Conservation (phyloP, 106 monocot genomes). For the Chionographis japonica region DNA sequence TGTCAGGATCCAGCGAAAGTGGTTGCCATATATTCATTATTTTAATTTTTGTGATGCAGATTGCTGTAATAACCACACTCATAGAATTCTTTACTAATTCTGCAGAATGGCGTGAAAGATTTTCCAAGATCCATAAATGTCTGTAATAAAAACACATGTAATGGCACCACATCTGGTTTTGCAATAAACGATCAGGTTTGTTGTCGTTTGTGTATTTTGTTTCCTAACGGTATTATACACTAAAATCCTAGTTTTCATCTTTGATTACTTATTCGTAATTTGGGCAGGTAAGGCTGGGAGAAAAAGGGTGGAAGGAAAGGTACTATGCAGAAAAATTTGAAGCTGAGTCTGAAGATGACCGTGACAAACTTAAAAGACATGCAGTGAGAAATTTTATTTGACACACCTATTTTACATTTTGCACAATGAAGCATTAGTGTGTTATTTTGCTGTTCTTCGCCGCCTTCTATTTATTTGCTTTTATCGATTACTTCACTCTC, state of each 20-base stretch:
- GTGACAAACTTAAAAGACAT: constrained; percentile 3
- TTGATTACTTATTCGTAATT: not conserved
- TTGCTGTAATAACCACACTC: not conserved
- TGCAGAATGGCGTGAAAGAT: constrained; percentile 1
- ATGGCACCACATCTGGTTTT: not conserved
- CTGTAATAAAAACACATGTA: not conserved
- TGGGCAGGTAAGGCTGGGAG: constrained; percentile 10
- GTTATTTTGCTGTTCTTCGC: too few relatives aligned
- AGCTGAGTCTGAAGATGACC: not conserved
- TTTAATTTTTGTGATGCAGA: not conserved
- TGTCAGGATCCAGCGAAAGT: not conserved
- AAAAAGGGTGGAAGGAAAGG: constrained; percentile 18
- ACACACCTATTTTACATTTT: not conserved
- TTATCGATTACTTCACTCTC: too few relatives aligned
- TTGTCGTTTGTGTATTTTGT: not conserved
- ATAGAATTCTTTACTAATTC: not conserved
- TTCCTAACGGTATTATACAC: not conserved
- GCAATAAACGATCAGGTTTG: constrained; percentile 1
- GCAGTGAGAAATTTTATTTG: not conserved
- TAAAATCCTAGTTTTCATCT: not conserved
- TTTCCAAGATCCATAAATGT: not conserved
- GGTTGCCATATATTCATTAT: not conserved
- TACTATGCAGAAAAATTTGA: constrained; percentile 10
- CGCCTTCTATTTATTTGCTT: too few relatives aligned
- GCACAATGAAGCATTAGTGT: not conserved